A percentile compares a stretch with the other conserved stretches of the same genome.
Conservation (phyloP, 495 filamentous ascomycete genomes). For the Penicillium antarcticum region DNA sequence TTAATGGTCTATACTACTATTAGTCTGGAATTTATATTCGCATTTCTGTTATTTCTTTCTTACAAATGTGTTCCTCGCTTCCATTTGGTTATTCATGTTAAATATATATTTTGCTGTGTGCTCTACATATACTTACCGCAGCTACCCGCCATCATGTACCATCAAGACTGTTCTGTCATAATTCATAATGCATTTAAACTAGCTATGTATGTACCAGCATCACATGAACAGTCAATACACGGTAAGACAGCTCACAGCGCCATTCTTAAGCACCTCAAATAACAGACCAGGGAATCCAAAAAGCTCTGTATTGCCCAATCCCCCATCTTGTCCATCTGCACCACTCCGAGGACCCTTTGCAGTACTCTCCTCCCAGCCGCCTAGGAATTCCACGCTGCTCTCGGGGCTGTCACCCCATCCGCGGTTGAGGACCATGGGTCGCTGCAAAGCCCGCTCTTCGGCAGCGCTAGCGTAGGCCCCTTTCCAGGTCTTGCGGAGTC, state of each 20-base stretch:
- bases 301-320: slow-evolving; percentile 74
- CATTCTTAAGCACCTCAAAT: slow-evolving; percentile 95
- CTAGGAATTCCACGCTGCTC: slow-evolving; percentile 83
- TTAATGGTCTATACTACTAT: too few relatives aligned
- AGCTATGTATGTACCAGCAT: not conserved
- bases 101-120: too few relatives aligned
- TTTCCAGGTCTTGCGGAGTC: slow-evolving; percentile 71
- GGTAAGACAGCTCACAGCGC: slow-evolving; percentile 83
- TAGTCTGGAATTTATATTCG: too few relatives aligned
- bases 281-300: slow-evolving; percentile 92
- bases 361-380: slow-evolving; percentile 81
- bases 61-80: too few relatives aligned
- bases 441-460: slow-evolving; percentile 61
- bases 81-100: too few relatives aligned
- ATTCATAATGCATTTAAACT: slow-evolving; percentile 6
- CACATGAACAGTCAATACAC: slow-evolving; percentile 60
- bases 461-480: slow-evolving; percentile 57
- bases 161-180: not conserved
- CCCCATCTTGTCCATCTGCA: slow-evolving; percentile 52
- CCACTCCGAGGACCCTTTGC: slow-evolving; percentile 38
- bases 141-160: too few relatives aligned
- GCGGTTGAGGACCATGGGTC: slow-evolving; percentile 83
- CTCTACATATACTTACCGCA: too few relatives aligned
- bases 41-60: too few relatives aligned
- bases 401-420: slow-evolving; percentile 91